Conservation (phyloP, 352 stramenopile genomes). For the Globisporangium viniferum region DNA sequence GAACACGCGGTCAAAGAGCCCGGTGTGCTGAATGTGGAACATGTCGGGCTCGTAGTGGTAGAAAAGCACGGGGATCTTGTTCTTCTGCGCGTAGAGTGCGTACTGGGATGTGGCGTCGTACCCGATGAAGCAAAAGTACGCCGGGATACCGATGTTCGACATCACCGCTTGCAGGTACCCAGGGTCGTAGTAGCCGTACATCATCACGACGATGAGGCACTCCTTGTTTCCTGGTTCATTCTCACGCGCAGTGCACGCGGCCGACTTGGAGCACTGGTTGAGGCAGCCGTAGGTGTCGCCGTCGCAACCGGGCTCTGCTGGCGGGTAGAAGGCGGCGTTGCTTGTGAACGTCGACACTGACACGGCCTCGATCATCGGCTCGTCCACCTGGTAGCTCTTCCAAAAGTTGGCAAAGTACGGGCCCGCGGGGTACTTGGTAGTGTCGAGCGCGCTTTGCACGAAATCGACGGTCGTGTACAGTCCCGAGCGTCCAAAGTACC, state of each 20-base stretch:
- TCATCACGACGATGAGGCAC: constrained; percentile 28
- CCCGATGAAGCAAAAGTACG: constrained; percentile 34
- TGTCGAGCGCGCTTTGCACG: constrained; percentile 17
- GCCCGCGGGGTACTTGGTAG: constrained; percentile 5
- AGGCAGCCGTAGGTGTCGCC: constrained; percentile 31
- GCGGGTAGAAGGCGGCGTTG: constrained; percentile 20
- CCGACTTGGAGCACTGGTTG: constrained; percentile 30
- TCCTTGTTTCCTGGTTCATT: not conserved
- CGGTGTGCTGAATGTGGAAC: constrained; percentile 29
- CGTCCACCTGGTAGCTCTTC: constrained; percentile 27
- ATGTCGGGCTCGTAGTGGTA: constrained; percentile 52
- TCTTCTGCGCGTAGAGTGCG: constrained; percentile 1
- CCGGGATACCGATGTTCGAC: constrained; percentile 25
- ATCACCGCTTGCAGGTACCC: constrained; percentile 26
- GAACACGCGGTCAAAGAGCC: constrained; percentile 34
- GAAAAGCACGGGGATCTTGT: constrained; percentile 30
- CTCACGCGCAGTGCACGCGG: constrained; percentile 20
- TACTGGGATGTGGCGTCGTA: constrained; percentile 10
- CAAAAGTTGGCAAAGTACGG: constrained; percentile 38
- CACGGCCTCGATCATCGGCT: constrained; percentile 27
- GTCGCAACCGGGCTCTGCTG: constrained; percentile 11
- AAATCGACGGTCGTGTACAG: constrained; percentile 45
- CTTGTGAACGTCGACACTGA: not conserved
- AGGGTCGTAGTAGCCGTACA: constrained; percentile 14
- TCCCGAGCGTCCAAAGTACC: constrained; percentile 29